Conservation (phyloP, 2,329 filamentous ascomycete species). For the Harringtonia lauricola region DNA sequence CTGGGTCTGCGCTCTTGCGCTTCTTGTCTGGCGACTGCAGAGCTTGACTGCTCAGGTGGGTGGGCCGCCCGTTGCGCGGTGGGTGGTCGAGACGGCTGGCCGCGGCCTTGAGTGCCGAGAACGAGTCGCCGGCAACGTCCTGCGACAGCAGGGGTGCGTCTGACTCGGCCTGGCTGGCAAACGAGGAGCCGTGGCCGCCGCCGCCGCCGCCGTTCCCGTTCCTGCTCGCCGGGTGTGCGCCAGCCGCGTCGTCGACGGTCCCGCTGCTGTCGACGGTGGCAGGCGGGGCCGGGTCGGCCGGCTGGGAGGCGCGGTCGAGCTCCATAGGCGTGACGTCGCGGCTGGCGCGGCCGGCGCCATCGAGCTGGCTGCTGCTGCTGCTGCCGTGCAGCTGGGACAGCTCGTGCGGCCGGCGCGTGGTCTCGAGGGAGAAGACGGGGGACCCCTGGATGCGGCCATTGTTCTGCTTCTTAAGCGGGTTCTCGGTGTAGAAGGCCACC, state of each 20-base stretch:
- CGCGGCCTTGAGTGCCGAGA: slow-evolving; percentile 19
- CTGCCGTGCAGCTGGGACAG: slow-evolving; percentile 31
- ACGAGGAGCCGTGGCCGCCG: too few relatives aligned
- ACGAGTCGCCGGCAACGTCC: slow-evolving; percentile 18
- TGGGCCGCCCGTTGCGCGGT: background rate
- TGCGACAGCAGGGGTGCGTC: slow-evolving; percentile 5
- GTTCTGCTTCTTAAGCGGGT: slow-evolving; percentile 48
- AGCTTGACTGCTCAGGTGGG: background rate
- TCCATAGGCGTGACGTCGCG: slow-evolving; percentile 12
- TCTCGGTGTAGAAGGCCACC: slow-evolving; percentile 55
- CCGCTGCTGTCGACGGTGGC: background rate
- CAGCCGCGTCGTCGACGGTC: background rate
- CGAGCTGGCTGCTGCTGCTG: slow-evolving; percentile 29
- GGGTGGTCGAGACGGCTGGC: slow-evolving; percentile 19
- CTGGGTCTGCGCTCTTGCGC: slow-evolving; percentile 17
- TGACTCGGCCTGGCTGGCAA: slow-evolving; percentile 3
- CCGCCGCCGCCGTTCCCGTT: background rate
- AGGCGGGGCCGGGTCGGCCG: background rate
- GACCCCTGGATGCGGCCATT: slow-evolving; percentile 32
- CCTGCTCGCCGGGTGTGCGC: background rate
- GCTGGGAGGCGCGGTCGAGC: slow-evolving; percentile 5
- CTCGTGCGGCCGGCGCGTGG: slow-evolving; percentile 37
- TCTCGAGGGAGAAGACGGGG: slow-evolving; percentile 44
- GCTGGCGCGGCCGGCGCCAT: slow-evolving; percentile 18
- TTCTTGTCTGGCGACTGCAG: slow-evolving; percentile 17